Conservation (phyloP, 225 moss, liverwort and hornwort genomes). For the Pleurozium schreberi region DNA sequence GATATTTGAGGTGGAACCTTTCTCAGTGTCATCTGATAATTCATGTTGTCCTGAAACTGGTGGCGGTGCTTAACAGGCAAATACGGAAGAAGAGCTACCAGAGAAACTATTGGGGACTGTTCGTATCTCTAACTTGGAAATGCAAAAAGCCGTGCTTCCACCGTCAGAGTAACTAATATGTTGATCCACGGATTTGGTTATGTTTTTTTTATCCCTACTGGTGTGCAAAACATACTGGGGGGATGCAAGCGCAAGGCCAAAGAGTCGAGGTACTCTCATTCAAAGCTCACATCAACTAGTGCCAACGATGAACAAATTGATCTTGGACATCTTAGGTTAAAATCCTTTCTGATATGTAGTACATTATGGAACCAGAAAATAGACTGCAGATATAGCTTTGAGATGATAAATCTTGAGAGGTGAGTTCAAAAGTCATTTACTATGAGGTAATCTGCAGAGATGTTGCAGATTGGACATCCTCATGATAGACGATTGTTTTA, state of each 20-base stretch:
- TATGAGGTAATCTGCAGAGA: neutral
- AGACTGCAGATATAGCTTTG: neutral
- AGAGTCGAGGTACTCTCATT: neutral
- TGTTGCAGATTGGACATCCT: neutral
- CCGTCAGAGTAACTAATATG: conserved; percentile 5
- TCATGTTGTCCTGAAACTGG: neutral
- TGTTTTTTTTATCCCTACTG: neutral
- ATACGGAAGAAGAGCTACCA: conserved; percentile 88
- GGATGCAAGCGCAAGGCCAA: neutral
- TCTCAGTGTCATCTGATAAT: neutral
- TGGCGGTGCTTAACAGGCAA: conserved; percentile 38
- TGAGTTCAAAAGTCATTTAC: neutral
- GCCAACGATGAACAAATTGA: neutral
- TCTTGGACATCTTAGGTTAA: neutral
- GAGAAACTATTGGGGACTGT: conserved; percentile 83
- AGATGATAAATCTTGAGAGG: neutral
- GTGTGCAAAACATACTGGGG: neutral
- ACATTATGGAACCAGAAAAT: neutral
- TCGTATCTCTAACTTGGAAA: conserved; percentile 62
- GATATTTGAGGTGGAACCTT: neutral
- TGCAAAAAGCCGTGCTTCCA: conserved; percentile 52
- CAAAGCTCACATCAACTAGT: neutral
- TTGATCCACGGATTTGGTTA: neutral
- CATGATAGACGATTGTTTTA: neutral
- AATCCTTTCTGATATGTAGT: neutral